Evolutionary conservation across 106 monocot species (phyloP), one percentile per base, ranked within the genome.

Genomic region (Ottelia alismoides): DNA sequence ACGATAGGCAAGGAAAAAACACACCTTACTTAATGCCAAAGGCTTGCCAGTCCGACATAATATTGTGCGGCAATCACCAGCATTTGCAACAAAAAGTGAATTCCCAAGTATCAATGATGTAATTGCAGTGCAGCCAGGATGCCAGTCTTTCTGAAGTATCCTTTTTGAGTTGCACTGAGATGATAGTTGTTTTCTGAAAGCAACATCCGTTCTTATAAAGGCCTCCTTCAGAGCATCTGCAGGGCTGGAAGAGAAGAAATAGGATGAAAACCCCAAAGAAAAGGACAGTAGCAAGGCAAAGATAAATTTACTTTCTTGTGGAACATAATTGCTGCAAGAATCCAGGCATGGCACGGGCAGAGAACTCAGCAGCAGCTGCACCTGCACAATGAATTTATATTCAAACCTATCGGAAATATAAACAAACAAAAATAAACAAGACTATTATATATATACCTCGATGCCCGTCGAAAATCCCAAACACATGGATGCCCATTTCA

Each of bases 381-480:
- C 98, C 98, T 98, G 70, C 27, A 72, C 44, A n/a, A n/a, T n/a
- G n/a, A n/a, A n/a, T n/a, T n/a, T n/a, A n/a, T n/a, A n/a, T n/a
- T n/a, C n/a, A n/a, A n/a, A n/a, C n/a, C n/a, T n/a, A n/a, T n/a
- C n/a, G n/a, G n/a, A n/a, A n/a, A n/a, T n/a, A n/a, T n/a, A n/a
- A n/a, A n/a, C n/a, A n/a, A n/a, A n/a, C n/a, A n/a, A n/a, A n/a
- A n/a, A n/a, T n/a, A n/a, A n/a, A 27, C 19, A 53, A 53, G 6
- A 0, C 12, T 43, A 11, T n/a, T n/a, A 25, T 10, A 65, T 11
- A 22, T 10, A 51, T 49, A 98, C 90, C 98, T 79, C 98, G 69
- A 69, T 98, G 98, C 35, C 85, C 98, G 80, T 98, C 90, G 71
- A 86, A 90, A 70, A 98, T 83, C 25, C 98, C 98, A 73, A 98